phyloP scores from a whole-genome alignment of 2,329 filamentous ascomycete species.

The Cladosporium sp. region DNA sequence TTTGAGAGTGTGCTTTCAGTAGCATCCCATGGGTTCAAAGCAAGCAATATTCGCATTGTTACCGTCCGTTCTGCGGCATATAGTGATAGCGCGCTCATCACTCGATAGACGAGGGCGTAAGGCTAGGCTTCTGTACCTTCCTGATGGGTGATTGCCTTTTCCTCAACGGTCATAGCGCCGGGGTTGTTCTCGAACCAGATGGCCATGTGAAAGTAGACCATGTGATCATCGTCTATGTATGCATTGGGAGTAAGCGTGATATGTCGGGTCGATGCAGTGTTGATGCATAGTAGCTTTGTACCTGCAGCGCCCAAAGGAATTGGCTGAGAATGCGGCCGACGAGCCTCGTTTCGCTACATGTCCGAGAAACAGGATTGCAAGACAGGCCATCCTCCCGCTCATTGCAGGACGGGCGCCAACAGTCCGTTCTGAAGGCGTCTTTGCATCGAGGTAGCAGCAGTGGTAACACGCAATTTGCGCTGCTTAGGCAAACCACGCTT shows the following conservation, averaged over 20 bases:
- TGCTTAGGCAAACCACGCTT: too few species aligned
- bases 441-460: too few species aligned
- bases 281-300: too few species aligned
- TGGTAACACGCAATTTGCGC: too few species aligned
- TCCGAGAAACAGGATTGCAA: too few species aligned
- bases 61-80: neutral
- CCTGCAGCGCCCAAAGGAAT: too few species aligned
- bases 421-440: too few species aligned
- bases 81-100: neutral
- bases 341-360: too few species aligned
- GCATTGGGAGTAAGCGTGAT: neutral
- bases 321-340: too few species aligned
- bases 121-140: conserved; percentile 5
- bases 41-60: neutral
- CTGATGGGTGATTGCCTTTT: conserved; percentile 2
- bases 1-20: neutral
- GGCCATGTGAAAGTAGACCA: neutral
- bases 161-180: neutral
- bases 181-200: neutral
- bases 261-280: too few species aligned
- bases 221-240: conserved; percentile 1
- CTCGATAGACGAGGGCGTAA: neutral
- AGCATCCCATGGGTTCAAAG: neutral
- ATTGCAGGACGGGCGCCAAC: too few species aligned
- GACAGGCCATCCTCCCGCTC: too few species aligned